phyloP scores from a whole-genome alignment of 1,284 basidiomycete species.

The Cryptococcus sp. region DNA sequence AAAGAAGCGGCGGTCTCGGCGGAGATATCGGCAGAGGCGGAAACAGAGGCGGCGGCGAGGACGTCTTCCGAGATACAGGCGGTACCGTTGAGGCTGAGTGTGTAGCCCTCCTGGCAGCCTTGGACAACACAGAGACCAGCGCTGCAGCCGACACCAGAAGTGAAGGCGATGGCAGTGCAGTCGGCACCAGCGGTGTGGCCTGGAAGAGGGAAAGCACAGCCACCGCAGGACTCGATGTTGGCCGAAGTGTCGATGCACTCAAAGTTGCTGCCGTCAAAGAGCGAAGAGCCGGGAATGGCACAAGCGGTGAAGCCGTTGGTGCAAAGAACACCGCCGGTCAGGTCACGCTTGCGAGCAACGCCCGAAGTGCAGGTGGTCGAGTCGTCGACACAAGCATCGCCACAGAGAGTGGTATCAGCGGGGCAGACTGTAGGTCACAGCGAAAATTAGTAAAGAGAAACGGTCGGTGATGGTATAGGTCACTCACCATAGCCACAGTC shows the following conservation, averaged over 20 bases:
- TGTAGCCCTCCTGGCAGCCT: constrained; percentile 58
- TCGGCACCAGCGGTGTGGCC: constrained; percentile 50
- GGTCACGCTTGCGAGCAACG: neutral
- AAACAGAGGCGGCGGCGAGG: too few relatives aligned
- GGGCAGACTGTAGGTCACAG: constrained; percentile 3
- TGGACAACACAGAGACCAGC: constrained; percentile 57
- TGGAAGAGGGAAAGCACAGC: constrained; percentile 11
- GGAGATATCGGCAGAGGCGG: too few relatives aligned
- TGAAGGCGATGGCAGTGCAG: constrained; percentile 59
- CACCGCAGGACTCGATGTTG: constrained; percentile 15
- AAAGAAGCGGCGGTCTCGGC: too few relatives aligned
- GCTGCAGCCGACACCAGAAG: constrained; percentile 59
- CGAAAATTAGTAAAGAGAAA: neutral
- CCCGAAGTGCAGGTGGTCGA: constrained; percentile 7
- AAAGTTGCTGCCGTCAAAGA: constrained; percentile 7
- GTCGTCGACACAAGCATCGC: constrained; percentile 9
- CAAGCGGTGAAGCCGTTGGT: constrained; percentile 7
- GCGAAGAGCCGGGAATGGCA: constrained; percentile 10
- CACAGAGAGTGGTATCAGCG: constrained; percentile 4
- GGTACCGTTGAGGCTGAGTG: constrained; percentile 27
- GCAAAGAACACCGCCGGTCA: constrained; percentile 1
- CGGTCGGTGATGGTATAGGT: neutral
- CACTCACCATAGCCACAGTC: constrained; percentile 13
- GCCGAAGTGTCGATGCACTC: constrained; percentile 12
- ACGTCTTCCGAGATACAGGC: neutral